Conservation (phyloP, 2,329 filamentous ascomycete species). For the Chaetothyriales sp. region DNA sequence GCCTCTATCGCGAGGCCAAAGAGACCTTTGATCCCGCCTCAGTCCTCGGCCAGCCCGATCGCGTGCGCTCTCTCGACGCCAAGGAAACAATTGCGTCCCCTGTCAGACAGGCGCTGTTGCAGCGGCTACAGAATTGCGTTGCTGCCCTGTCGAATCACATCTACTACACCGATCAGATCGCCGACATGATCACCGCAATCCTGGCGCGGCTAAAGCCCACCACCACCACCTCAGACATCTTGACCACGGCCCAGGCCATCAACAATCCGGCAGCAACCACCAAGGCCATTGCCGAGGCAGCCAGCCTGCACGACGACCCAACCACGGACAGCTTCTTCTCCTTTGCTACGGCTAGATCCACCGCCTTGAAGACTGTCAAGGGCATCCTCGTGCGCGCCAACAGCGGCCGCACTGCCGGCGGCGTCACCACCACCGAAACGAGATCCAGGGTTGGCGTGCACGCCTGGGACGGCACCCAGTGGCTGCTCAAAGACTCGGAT, state of each 20-base stretch:
- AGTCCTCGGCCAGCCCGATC: slow-evolving; percentile 5
- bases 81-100: slow-evolving; percentile 36
- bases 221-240: slow-evolving; percentile 30
- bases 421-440: slow-evolving; percentile 49
- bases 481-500: slow-evolving; percentile 71
- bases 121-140: slow-evolving; percentile 65
- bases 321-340: slow-evolving; percentile 48
- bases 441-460: slow-evolving; percentile 64
- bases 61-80: slow-evolving; percentile 8
- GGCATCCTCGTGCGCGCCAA: slow-evolving; percentile 74
- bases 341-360: slow-evolving; percentile 46
- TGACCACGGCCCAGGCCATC: slow-evolving; percentile 35
- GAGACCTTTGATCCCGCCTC: slow-evolving; percentile 15
- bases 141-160: slow-evolving; percentile 87
- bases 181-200: slow-evolving; percentile 80
- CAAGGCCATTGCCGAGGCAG: slow-evolving; percentile 34
- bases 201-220: slow-evolving; percentile 63
- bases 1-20: slow-evolving; percentile 18
- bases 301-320: slow-evolving; percentile 39
- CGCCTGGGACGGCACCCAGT: slow-evolving; percentile 94
- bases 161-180: slow-evolving; percentile 92
- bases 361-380: slow-evolving; percentile 66
- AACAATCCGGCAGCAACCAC: slow-evolving; percentile 38
- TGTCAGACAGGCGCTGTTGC: slow-evolving; percentile 49
- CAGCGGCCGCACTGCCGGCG: slow-evolving; percentile 44